phyloP scores from a whole-genome alignment of 2,329 filamentous ascomycete genomes.

The Cryphonectria radicalis region DNA sequence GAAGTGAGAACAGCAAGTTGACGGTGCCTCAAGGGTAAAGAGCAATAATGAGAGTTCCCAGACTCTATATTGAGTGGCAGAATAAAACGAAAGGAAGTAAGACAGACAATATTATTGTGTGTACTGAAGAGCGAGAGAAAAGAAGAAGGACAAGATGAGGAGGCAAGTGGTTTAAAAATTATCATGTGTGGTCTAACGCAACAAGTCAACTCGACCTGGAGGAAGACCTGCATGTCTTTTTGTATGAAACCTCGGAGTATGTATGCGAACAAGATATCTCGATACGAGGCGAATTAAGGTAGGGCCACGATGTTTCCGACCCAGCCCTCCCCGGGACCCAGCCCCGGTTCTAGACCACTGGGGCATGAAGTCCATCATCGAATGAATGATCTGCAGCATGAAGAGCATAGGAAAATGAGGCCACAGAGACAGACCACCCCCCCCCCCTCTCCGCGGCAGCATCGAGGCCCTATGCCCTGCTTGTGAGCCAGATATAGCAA shows the following conservation, averaged over 20 bases:
- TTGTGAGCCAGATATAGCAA: slow-evolving; percentile 21
- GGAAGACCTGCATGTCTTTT: slow-evolving; percentile 23
- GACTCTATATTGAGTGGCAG: slow-evolving; percentile 3
- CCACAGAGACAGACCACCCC: slow-evolving; percentile 22
- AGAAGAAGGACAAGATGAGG: background rate
- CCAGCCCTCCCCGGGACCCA: slow-evolving; percentile 13
- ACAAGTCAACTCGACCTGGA: background rate
- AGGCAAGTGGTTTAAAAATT: background rate
- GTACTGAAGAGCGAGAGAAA: slow-evolving; percentile 7
- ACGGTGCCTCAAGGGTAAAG: background rate
- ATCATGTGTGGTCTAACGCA: background rate
- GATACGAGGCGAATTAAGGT: slow-evolving; percentile 20
- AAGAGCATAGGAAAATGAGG: slow-evolving; percentile 25
- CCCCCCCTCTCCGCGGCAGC: slow-evolving; percentile 22
- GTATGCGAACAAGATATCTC: slow-evolving; percentile 6
- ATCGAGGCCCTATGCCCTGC: slow-evolving; percentile 29
- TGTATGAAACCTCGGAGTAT: slow-evolving; percentile 14
- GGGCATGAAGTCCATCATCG: slow-evolving; percentile 13
- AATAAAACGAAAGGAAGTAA: background rate
- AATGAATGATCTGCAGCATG: slow-evolving; percentile 4
- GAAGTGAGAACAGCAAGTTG: slow-evolving; percentile 8
- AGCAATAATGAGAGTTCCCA: background rate
- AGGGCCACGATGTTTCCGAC: slow-evolving; percentile 11
- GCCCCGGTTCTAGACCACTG: slow-evolving; percentile 18
- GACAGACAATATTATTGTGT: background rate